phyloP scores from a whole-genome alignment of 179 eudicot species.

The Nepenthes alata region DNA sequence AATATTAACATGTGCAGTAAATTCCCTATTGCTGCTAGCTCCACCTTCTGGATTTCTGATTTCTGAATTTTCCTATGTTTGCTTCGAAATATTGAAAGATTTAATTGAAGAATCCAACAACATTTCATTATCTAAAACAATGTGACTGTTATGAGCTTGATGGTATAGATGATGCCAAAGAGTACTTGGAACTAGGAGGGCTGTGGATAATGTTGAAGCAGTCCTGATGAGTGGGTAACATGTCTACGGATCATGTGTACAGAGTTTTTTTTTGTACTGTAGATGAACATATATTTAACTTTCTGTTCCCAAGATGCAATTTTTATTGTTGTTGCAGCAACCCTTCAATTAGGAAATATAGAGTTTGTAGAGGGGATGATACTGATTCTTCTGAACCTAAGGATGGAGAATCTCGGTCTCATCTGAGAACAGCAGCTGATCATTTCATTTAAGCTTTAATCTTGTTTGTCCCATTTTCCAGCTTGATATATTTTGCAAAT shows the following conservation, averaged over 20 bases:
- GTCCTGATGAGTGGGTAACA: slow-evolving; percentile 64
- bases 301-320: slow-evolving; percentile 58
- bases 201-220: slow-evolving; percentile 83
- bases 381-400: slow-evolving; percentile 78
- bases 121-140: slow-evolving; percentile 78
- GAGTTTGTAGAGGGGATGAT: slow-evolving; percentile 65
- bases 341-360: slow-evolving; percentile 85
- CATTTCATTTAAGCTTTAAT: slow-evolving; percentile 46
- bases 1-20: no score
- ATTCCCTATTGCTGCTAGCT: not conserved
- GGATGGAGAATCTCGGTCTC: slow-evolving; percentile 66
- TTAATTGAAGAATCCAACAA: slow-evolving; percentile 68
- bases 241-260: not conserved
- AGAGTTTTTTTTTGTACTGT: not conserved
- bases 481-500: not conserved
- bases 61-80: not conserved
- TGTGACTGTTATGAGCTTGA: slow-evolving; percentile 59
- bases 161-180: slow-evolving; percentile 69
- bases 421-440: slow-evolving; percentile 67
- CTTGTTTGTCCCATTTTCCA: not conserved
- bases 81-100: slow-evolving; percentile 47
- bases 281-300: slow-evolving; percentile 2
- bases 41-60: not conserved
- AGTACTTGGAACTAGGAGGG: slow-evolving; percentile 70
- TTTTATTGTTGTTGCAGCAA: slow-evolving; percentile 81